phyloP scores from a whole-genome alignment of 176 grass and related monocot species.

The Cenchrus purpureus region DNA sequence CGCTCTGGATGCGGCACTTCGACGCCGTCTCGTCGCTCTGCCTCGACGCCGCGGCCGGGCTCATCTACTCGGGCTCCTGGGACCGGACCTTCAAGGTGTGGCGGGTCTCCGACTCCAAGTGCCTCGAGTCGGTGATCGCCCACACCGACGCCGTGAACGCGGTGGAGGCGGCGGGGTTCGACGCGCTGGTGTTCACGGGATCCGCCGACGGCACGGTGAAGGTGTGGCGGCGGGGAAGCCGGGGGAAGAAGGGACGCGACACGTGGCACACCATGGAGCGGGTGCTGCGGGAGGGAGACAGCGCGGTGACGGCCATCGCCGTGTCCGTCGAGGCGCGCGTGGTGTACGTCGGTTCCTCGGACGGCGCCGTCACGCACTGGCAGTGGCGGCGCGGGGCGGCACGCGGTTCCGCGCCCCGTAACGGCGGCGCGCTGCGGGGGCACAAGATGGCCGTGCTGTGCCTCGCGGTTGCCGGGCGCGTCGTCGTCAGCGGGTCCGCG shows the following conservation, averaged over 20 bases:
- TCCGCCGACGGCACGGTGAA: slow-evolving; percentile 87
- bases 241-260: not conserved
- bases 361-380: slow-evolving; percentile 69
- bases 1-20: slow-evolving; percentile 69
- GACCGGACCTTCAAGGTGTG: slow-evolving; percentile 87
- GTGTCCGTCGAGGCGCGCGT: slow-evolving; percentile 43
- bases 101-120: slow-evolving; percentile 70
- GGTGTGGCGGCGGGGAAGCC: slow-evolving; percentile 60
- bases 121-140: slow-evolving; percentile 71
- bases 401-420: not conserved
- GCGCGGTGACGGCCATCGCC: slow-evolving; percentile 70
- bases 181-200: slow-evolving; percentile 65
- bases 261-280: slow-evolving; percentile 50
- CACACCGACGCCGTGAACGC: slow-evolving; percentile 85
- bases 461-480: slow-evolving; percentile 55
- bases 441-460: slow-evolving; percentile 77
- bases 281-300: slow-evolving; percentile 50
- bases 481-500: slow-evolving; percentile 69
- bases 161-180: slow-evolving; percentile 52
- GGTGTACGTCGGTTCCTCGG: slow-evolving; percentile 69
- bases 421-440: slow-evolving; percentile 49
- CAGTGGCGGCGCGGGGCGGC: slow-evolving; percentile 19
- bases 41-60: slow-evolving; percentile 61
- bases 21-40: slow-evolving; percentile 78
- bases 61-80: slow-evolving; percentile 88